Conservation (phyloP, 495 filamentous ascomycete genomes). For the Hypoxylon fragiforme region DNA sequence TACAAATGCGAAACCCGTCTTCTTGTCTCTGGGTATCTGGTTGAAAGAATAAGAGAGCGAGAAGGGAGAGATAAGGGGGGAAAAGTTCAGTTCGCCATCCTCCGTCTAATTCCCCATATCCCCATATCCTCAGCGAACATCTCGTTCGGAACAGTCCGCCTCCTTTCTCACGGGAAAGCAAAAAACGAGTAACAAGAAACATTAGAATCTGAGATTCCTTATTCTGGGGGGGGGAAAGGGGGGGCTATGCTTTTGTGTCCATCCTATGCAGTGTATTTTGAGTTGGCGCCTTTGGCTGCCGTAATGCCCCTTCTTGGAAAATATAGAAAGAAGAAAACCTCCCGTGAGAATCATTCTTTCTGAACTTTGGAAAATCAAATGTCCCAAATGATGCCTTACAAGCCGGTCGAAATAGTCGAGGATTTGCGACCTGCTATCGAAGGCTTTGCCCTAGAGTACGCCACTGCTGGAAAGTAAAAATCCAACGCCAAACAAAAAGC, state of each 20-base stretch:
- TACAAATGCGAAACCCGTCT: constrained; percentile 34
- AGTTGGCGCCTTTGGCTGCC: constrained; percentile 23
- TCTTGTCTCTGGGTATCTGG: constrained; percentile 39
- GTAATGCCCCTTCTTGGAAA: constrained; percentile 31
- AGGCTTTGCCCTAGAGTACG: constrained; percentile 9
- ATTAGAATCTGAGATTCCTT: not conserved
- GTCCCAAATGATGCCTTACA: constrained; percentile 11
- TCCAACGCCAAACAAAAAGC: constrained; percentile 43
- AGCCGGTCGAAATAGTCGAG: constrained; percentile 14
- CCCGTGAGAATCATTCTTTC: constrained; percentile 28
- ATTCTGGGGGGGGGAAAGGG: not conserved
- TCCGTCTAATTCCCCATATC: constrained; percentile 29
- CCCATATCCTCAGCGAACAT: constrained; percentile 15
- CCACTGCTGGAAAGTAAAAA: constrained; percentile 13
- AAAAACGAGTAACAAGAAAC: not conserved
- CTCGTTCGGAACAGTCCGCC: not conserved
- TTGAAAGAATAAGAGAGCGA: constrained; percentile 10
- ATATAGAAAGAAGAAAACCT: no score
- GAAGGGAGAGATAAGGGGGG: no score
- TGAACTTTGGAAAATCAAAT: constrained; percentile 21
- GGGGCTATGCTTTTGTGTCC: constrained; percentile 32
- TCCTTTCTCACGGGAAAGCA: not conserved
- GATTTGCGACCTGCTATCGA: not conserved
- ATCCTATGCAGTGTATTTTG: constrained; percentile 40
- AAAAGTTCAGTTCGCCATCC: constrained; percentile 34